Evolutionary conservation across 2,329 filamentous ascomycete genomes (phyloP).

Genomic region (Amphichorda felina): DNA sequence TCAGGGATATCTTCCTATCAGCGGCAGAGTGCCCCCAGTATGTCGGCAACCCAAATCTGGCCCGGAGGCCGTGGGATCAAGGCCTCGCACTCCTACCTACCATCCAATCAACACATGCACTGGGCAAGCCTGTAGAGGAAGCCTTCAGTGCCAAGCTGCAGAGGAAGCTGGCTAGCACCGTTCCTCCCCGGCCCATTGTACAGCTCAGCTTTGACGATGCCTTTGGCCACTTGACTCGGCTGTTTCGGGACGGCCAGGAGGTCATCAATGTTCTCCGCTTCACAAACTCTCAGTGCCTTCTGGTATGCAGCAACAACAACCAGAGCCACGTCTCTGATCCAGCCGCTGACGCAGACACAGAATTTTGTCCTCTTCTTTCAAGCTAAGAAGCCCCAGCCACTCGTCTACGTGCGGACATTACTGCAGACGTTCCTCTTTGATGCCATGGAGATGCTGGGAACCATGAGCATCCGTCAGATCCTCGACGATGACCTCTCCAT

Average conservation of each 20-base stretch:
- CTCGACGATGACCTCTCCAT: conserved; percentile 74
- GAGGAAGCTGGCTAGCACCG: conserved; percentile 81
- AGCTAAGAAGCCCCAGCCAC: conserved; percentile 68
- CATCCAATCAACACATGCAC: conserved; percentile 45
- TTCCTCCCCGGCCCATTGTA: conserved; percentile 85
- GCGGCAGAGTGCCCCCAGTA: conserved; percentile 37
- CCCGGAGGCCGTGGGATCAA: conserved; percentile 38
- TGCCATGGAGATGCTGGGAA: conserved; percentile 56
- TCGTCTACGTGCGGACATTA: conserved; percentile 72
- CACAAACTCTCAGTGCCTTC: conserved; percentile 53
- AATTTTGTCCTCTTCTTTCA: conserved; percentile 65
- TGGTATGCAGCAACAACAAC: conserved; percentile 34
- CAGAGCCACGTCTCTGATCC: not conserved
- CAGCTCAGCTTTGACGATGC: conserved; percentile 63
- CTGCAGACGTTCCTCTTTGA: conserved; percentile 67
- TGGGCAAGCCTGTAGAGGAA: conserved; percentile 57
- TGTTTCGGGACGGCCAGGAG: conserved; percentile 63
- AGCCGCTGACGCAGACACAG: not conserved
- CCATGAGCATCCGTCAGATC: conserved; percentile 59
- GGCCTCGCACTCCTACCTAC: conserved; percentile 36
- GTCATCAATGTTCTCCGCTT: conserved; percentile 57
- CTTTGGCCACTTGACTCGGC: conserved; percentile 52
- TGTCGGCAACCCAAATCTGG: conserved; percentile 30
- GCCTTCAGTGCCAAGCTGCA: conserved; percentile 88
- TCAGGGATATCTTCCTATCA: conserved; percentile 52